Evolutionary conservation across 1,139 yeast species (phyloP).

Genomic region (Magnusiomyces fungicola): DNA sequence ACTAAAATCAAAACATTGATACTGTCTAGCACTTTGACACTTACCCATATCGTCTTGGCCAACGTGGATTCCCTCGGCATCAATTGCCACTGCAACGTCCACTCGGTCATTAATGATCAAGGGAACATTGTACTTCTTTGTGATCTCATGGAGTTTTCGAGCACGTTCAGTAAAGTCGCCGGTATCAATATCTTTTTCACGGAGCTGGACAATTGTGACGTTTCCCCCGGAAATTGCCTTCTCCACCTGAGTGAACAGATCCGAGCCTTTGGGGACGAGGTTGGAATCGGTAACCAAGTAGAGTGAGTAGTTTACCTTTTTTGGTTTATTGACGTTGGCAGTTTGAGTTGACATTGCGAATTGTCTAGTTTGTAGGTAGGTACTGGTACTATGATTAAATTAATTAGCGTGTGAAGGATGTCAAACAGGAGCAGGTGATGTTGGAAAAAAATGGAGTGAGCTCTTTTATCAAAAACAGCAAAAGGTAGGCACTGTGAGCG

Average conservation of each 20-base stretch:
- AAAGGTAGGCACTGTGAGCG: too few species aligned
- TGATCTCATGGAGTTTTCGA: constrained; percentile 49
- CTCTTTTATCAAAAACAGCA: too few species aligned
- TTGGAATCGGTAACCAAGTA: constrained; percentile 80
- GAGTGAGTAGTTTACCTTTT: constrained; percentile 49
- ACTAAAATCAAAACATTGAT: too few species aligned
- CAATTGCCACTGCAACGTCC: constrained; percentile 84
- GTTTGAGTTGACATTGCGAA: too few species aligned
- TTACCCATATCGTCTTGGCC: constrained; percentile 81
- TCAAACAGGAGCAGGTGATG: too few species aligned
- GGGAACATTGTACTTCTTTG: constrained; percentile 57
- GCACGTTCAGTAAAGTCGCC: constrained; percentile 62
- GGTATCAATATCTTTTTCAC: constrained; percentile 73
- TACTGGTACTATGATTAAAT: too few species aligned
- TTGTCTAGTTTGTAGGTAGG: too few species aligned
- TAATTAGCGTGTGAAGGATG: too few species aligned
- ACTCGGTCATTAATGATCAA: constrained; percentile 80
- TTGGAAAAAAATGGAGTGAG: too few species aligned
- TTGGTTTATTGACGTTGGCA: constrained; percentile 1
- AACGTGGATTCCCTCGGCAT: constrained; percentile 88
- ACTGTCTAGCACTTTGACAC: too few species aligned
- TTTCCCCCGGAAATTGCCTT: constrained; percentile 64
- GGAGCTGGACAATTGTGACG: constrained; percentile 63
- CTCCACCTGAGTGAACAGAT: constrained; percentile 45
- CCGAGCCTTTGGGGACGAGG: constrained; percentile 58